These are phyloP conservation scores for Sporothrix humicola DNA, from an alignment of 2,329 filamentous ascomycete genomes.

Conservation along the genomic window DNA sequence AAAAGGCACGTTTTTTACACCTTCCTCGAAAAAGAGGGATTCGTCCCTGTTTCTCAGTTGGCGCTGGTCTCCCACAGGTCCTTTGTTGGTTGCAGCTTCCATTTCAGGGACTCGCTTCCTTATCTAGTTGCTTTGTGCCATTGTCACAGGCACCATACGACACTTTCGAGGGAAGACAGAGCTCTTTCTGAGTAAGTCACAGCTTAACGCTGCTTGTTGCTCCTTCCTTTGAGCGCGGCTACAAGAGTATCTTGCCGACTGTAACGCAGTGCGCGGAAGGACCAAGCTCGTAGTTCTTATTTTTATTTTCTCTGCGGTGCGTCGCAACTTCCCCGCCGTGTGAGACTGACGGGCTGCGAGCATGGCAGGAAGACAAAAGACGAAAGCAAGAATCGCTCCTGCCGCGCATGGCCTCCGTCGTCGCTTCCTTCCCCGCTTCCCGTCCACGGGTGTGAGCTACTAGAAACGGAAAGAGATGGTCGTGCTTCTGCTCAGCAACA, in stretches of 20 bases:
- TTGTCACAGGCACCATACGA: background rate
- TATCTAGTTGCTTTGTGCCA: constrained; percentile 9
- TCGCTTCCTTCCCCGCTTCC: constrained; percentile 13
- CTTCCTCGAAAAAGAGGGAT: background rate
- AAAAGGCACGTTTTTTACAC: background rate
- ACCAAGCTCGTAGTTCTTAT: background rate
- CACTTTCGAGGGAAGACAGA: background rate
- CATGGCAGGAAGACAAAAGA: background rate
- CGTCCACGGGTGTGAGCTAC: background rate
- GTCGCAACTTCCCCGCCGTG: background rate
- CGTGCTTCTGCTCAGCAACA: background rate
- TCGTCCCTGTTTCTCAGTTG: background rate
- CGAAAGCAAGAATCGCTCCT: background rate
- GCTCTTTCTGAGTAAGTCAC: background rate
- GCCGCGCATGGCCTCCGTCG: constrained; percentile 16
- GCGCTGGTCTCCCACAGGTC: background rate
- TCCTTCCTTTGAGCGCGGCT: background rate
- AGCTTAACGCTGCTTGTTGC: no score
- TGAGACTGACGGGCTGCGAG: background rate
- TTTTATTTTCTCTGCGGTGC: background rate
- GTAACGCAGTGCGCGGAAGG: background rate
- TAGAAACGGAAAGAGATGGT: constrained; percentile 7
- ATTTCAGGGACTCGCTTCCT: constrained; percentile 2
- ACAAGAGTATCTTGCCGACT: constrained; percentile 13
- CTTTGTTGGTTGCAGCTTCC: background rate